Base-by-base conservation (phyloP, 116 monocot species). In the Papilionanthe hybrid region DNA sequence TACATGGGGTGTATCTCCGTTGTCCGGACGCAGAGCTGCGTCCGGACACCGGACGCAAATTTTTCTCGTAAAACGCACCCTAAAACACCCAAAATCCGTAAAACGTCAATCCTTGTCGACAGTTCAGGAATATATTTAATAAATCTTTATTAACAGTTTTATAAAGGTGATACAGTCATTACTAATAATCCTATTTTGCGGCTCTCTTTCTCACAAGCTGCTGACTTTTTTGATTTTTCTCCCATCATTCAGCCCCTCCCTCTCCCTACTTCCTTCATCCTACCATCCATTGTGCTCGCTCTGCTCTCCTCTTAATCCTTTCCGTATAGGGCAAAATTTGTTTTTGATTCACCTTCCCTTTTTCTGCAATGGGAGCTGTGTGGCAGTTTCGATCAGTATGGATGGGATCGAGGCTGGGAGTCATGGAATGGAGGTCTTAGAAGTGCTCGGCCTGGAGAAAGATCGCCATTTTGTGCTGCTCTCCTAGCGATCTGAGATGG, bases 401-500 rank as follows among this genome's bases (percentile, higher is more conserved):
- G 78, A 65, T 78, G 78, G 8, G 56, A 37, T 50, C 53, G 29
- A 57, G 56, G 19, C 20, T 20, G 30, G 7, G 56, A 44, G 27
- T 0, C 13, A 65, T 60, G 44, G 17, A 23, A 66, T 78, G 66
- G 25, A 48, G 49, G 47, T 75, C 25, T 11, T 75, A 75, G 49
- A 49, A 27, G 73, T 8, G 73, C 30, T 75, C 23, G 48, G 41
- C 22, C 75, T 45, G 75, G 48, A 25, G 75, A 43, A 73, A 73
- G n/a, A 73, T 27, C 75, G 75, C 27, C 27, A 5, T 28, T 19
- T 25, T 25, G 49, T 13, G 53, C 53, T 73, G 23, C 49, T 75
- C 27, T 50, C 12, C 75, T 75, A 10, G 47, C 49, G 75, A 75
- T 75, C 75, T 49, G 75, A 75, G 55, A 86, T 86, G 86, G 82